Conservation (phyloP, 129 eudicot genomes). For the Ambrosia artemisiifolia region DNA sequence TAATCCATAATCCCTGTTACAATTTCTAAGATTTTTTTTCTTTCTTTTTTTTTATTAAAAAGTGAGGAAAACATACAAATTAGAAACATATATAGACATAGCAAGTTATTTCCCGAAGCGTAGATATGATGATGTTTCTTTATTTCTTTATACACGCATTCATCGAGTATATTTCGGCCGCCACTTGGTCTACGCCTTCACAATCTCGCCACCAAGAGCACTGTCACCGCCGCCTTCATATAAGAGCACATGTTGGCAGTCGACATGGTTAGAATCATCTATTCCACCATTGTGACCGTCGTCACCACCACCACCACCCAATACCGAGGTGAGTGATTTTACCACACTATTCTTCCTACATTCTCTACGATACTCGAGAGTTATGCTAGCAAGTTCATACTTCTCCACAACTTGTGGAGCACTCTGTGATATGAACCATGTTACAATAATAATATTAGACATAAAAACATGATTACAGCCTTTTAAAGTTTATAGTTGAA, state of each 20-base stretch:
- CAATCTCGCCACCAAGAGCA: slow-evolving; percentile 56
- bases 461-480: not conserved
- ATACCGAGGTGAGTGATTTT: slow-evolving; percentile 68
- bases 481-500: no score
- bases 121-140: no score
- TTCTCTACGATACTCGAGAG: slow-evolving; percentile 92
- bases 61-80: no score
- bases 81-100: no score
- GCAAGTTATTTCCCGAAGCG: no score
- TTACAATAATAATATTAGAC: not conserved
- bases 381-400: slow-evolving; percentile 82
- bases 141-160: slow-evolving; percentile 18
- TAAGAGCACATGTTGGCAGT: slow-evolving; percentile 86
- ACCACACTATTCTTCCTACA: slow-evolving; percentile 87
- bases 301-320: slow-evolving; percentile 27
- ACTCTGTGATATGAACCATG: slow-evolving; percentile 55
- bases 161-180: slow-evolving; percentile 50
- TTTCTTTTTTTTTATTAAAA: no score
- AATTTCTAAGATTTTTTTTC: no score
- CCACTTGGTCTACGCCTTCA: slow-evolving; percentile 84
- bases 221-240: slow-evolving; percentile 48
- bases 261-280: slow-evolving; percentile 36
- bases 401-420: slow-evolving; percentile 78
- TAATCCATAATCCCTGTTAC: no score
- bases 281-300: slow-evolving; percentile 17